Base-by-base conservation (phyloP, 208 protist species). In the Acanthamoeba quina region DNA sequence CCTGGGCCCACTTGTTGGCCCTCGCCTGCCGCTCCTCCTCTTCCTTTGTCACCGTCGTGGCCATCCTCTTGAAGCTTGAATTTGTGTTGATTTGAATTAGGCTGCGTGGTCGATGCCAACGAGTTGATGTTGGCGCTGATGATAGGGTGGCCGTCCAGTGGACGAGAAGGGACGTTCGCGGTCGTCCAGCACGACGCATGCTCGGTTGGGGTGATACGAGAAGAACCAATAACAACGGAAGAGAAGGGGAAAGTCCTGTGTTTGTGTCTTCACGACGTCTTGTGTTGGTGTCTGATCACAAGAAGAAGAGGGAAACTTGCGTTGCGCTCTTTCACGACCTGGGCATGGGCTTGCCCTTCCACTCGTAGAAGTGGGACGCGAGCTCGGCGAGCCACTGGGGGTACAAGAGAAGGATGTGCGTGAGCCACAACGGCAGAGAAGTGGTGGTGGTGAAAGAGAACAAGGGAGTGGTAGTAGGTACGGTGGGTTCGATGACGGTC, bases 281-380 rank as follows among this genome's bases (percentile, higher is more conserved):
- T n/a, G n/a, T n/a, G n/a, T n/a, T 60, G 56, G 26, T 60, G 56
- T 15, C n/a, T n/a, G 56, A 10, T 60, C 21, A 5, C 41, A 47
- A 47, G 41, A 10, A 10, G 41, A 56, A 56, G 52, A 56, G 52
- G 52, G 52, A 56, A 64, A 19, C 5, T 10, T 7, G 24, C 15
- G 0, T 13, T 29, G 13, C 21, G 15, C 34, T 2, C 19, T 58
- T 58, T 58, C 74, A 70, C 64, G 21, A 44, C 29, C 44, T 74
- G 10, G 60, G 85, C 85, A 93, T 82, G 66, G 90, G 90, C 56
- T 93, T 93, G 44, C 90, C 90, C 37, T 82, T 93, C 90, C 90
- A 93, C 78, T 97, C 96, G 94, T 97, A 97, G 94, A 94, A 97
- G 68, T 97, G 96, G 13, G 97, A 96, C 24, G 97, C 97, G 52